These are phyloP conservation scores for Lavandula angustifolia DNA, from an alignment of 257 asterid species.

Conservation along the genomic window DNA sequence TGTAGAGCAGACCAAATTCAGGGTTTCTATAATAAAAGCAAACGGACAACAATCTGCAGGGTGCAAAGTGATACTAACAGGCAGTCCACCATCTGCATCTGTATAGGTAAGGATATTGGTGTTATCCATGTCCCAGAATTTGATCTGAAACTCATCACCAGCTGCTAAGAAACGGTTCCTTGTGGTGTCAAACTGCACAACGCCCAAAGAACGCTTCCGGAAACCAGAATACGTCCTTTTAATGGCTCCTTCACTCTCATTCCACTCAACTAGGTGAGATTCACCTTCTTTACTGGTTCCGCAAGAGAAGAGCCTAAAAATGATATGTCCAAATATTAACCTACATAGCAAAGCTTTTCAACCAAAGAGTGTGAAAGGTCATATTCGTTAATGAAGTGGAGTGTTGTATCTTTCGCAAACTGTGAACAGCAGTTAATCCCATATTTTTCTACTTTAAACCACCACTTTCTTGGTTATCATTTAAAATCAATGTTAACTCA, in stretches of 20 bases:
- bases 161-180: slow-evolving; percentile 89
- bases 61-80: slow-evolving; percentile 62
- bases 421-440: not conserved
- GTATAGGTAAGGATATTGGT: slow-evolving; percentile 61
- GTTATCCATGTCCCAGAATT: slow-evolving; percentile 94
- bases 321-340: slow-evolving; percentile 27
- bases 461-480: not conserved
- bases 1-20: slow-evolving; percentile 32
- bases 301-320: slow-evolving; percentile 85
- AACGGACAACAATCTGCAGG: slow-evolving; percentile 17
- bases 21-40: slow-evolving; percentile 20
- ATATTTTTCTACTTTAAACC: not conserved
- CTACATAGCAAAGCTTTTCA: slow-evolving; percentile 12
- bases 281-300: slow-evolving; percentile 97
- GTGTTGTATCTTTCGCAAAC: not conserved
- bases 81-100: slow-evolving; percentile 91
- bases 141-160: slow-evolving; percentile 90
- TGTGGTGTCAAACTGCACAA: slow-evolving; percentile 86
- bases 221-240: slow-evolving; percentile 81
- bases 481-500: not conserved
- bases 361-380: not conserved
- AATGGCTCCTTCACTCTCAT: slow-evolving; percentile 94
- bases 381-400: not conserved
- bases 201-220: slow-evolving; percentile 85
- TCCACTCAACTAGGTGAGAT: slow-evolving; percentile 94